These are phyloP conservation scores for Eremochloa ophiuroides DNA, from an alignment of 176 grass and related monocot species.

Conservation along the genomic window DNA sequence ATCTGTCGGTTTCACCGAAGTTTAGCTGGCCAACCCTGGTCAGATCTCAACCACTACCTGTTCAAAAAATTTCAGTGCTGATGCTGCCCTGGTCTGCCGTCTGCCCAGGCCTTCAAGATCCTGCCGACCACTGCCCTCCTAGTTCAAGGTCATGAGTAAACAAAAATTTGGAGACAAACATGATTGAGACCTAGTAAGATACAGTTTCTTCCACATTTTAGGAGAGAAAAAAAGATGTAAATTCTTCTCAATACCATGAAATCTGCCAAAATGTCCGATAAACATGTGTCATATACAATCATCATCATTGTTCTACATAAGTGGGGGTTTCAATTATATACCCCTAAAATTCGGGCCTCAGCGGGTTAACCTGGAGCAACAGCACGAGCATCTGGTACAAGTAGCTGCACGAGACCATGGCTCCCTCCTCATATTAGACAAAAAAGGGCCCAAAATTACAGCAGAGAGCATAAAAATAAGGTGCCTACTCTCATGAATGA, in stretches of 20 bases:
- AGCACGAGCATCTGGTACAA: constrained; percentile 18
- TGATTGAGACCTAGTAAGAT: not conserved
- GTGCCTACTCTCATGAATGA: not conserved
- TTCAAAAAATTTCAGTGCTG: constrained; percentile 8
- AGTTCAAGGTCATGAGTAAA: not conserved
- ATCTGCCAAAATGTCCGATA: not conserved
- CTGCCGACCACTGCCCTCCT: not conserved
- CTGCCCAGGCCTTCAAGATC: not conserved
- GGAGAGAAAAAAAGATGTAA: not conserved
- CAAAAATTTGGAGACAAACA: not conserved
- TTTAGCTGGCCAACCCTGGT: constrained; percentile 24
- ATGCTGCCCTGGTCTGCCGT: not conserved
- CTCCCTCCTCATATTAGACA: not conserved
- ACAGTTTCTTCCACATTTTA: not conserved
- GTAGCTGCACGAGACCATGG: not conserved
- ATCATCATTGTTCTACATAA: not conserved
- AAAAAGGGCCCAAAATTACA: not conserved
- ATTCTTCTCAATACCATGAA: not conserved
- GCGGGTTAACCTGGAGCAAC: not conserved
- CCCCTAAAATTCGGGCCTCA: not conserved
- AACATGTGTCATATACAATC: not conserved
- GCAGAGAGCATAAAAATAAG: not conserved
- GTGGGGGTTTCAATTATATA: constrained; percentile 1
- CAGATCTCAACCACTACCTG: not conserved
- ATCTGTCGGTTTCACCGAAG: constrained; percentile 26